A percentile compares a stretch with the other conserved stretches of the same genome.
Conservation (phyloP, 164 flowering plant species). For the Taxillus chinensis region DNA sequence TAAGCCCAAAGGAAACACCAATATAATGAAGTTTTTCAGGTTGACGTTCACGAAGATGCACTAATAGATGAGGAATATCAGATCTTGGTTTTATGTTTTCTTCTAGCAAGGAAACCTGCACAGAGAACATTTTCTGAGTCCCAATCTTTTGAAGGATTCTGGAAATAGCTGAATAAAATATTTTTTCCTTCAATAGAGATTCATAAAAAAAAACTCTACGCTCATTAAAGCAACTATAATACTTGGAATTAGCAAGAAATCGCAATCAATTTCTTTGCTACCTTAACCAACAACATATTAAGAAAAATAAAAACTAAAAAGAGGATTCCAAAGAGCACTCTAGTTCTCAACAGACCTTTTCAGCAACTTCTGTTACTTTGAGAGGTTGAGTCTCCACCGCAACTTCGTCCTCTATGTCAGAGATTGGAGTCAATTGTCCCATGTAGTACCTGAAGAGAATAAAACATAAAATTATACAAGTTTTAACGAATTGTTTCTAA, state of each 20-base stretch:
- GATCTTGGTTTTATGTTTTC: slow-evolving; percentile 72
- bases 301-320: no score
- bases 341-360: slow-evolving; percentile 43
- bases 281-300: no score
- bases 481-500: not conserved
- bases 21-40: slow-evolving; percentile 90
- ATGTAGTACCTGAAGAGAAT: slow-evolving; percentile 65
- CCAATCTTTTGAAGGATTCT: not conserved
- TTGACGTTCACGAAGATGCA: slow-evolving; percentile 68
- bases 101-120: slow-evolving; percentile 77
- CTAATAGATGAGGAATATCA: slow-evolving; percentile 79
- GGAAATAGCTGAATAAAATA: not conserved
- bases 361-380: slow-evolving; percentile 69
- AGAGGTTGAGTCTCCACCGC: slow-evolving; percentile 26
- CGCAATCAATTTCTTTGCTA: no score
- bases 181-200: no score
- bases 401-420: slow-evolving; percentile 52
- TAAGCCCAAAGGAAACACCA: slow-evolving; percentile 98
- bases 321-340: no score
- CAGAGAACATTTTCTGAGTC: not conserved
- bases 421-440: slow-evolving; percentile 64
- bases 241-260: no score
- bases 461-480: not conserved
- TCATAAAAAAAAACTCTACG: no score
- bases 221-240: no score